Evolutionary conservation across 345 rosid species (phyloP), one percentile per base, ranked within the genome.

Genomic region (Camelina hispida): DNA sequence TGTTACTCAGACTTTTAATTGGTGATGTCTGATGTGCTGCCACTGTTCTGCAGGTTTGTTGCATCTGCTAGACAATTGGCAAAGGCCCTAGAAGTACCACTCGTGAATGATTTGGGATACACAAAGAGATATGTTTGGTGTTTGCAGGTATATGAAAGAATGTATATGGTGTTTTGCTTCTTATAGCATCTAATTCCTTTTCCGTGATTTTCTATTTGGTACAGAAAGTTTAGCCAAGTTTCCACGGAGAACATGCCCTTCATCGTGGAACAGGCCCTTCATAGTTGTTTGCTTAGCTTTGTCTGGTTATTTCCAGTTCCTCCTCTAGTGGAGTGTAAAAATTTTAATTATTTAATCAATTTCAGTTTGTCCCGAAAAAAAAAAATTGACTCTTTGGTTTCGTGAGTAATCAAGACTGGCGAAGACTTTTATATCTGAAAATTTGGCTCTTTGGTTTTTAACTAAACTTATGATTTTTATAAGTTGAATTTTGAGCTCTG

Each of bases 71-170:
- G 98, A 68, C 99, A 96, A 82, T 85, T 93, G 77, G 99, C 95
- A 54, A 96, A 96, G 81, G 93, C 97, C 51, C 84, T 96, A 71
- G 99, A 96, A 81, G 98, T 93, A 67, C 99, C 97, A 22, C 82
- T 96, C 75, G 99, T 96, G 58, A 96, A 96, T 82, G 99, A 96
- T 84, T 87, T 96, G 64, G 99, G 99, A 46, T 96, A 96, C 74
- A 93, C 99, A 9, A 96, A 96, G 81, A 91, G 98, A 93, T 96
- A 96, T 54, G 91, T 96, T 17, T 88, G 99, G 71, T 96, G 98
- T 68, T 96, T 96, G 74, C 99, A 96, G 98, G 99, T 96, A 73
- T 54, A 28, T 48, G 47, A 25, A 28, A 14, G 37, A 51, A 38
- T 64, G 47, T 4, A 9, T 23, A 16, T 0, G 28, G 2, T 18